A percentile compares a stretch with the other conserved stretches of the same genome.
phyloP scores from a whole-genome alignment of 352 stramenopile species.

The Globisporangium acanthophoron region DNA sequence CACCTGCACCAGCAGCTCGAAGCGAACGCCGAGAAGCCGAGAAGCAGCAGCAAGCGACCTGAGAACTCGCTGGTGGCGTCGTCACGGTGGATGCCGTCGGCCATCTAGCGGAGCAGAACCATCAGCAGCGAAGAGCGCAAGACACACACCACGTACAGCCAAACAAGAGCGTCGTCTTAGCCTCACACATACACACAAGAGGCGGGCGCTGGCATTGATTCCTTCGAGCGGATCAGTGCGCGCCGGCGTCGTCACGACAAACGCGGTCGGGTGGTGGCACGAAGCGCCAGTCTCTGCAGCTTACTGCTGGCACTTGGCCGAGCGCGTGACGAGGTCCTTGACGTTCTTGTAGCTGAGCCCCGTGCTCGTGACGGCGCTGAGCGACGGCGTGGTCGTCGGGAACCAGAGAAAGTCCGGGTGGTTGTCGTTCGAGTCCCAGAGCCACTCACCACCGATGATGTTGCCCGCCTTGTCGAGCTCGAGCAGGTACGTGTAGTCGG shows the following conservation, averaged over 20 bases:
- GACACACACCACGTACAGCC: too few relatives aligned
- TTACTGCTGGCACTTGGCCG: slow-evolving; percentile 7
- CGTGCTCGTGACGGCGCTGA: slow-evolving; percentile 1
- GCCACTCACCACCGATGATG: slow-evolving; percentile 16
- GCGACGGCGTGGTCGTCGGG: slow-evolving; percentile 1
- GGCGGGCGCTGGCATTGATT: too few relatives aligned
- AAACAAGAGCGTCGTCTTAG: not conserved
- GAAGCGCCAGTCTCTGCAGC: too few relatives aligned
- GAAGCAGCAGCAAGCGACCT: not conserved
- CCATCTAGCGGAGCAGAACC: not conserved
- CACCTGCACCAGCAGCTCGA: slow-evolving; percentile 36
- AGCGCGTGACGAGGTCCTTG: slow-evolving; percentile 6
- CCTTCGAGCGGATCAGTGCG: not conserved
- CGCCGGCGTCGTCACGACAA: not conserved
- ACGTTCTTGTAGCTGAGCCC: slow-evolving; percentile 17
- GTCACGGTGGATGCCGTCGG: slow-evolving; percentile 42
- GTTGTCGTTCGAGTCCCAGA: slow-evolving; percentile 8
- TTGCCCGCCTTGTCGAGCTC: slow-evolving; percentile 10
- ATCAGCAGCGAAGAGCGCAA: not conserved
- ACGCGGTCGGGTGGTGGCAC: too few relatives aligned
- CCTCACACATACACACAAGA: not conserved
- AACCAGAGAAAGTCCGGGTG: slow-evolving; percentile 16
- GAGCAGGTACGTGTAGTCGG: slow-evolving; percentile 15
- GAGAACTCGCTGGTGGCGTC: slow-evolving; percentile 35
- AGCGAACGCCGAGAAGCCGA: slow-evolving; percentile 9